Percentiles rank a stretch among this genome's conserved stretches.
Evolutionary conservation across 2,329 filamentous ascomycete species (phyloP).

Genomic region (Scopulariopsis brevicaulis): DNA sequence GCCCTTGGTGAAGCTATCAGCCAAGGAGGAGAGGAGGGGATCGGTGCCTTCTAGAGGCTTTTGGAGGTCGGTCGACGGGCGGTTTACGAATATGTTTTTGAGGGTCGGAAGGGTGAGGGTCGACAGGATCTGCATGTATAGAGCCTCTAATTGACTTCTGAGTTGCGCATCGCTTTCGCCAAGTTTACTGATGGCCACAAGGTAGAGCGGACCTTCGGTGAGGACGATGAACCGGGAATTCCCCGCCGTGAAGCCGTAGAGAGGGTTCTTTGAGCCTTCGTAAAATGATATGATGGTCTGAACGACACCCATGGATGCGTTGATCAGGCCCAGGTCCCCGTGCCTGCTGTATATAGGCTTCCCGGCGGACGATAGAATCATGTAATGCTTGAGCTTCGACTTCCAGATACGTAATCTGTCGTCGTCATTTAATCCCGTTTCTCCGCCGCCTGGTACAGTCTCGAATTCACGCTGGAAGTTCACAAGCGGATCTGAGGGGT

Average conservation of each 20-base stretch:
- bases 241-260: slow-evolving; percentile 80
- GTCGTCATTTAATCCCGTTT: slow-evolving; percentile 34
- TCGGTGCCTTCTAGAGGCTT: slow-evolving; percentile 88
- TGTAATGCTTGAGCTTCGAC: slow-evolving; percentile 89
- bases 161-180: slow-evolving; percentile 89
- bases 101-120: slow-evolving; percentile 84
- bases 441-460: slow-evolving; percentile 46
- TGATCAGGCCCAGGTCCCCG: slow-evolving; percentile 80
- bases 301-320: slow-evolving; percentile 86
- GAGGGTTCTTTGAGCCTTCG: slow-evolving; percentile 63
- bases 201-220: slow-evolving; percentile 77
- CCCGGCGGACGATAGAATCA: slow-evolving; percentile 89
- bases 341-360: slow-evolving; percentile 97
- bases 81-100: slow-evolving; percentile 74
- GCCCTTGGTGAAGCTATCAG: slow-evolving; percentile 88
- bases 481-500: slow-evolving; percentile 41
- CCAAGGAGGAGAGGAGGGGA: slow-evolving; percentile 76
- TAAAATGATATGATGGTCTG: slow-evolving; percentile 98
- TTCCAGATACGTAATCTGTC: slow-evolving; percentile 67
- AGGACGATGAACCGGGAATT: slow-evolving; percentile 75
- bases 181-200: slow-evolving; percentile 85
- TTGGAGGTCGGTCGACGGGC: slow-evolving; percentile 88
- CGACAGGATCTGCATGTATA: slow-evolving; percentile 97
- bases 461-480: slow-evolving; percentile 73
- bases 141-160: slow-evolving; percentile 74